Evolutionary conservation across 371 early-diverging fungal species (phyloP).

Genomic region (Capniomyces stellatus): DNA sequence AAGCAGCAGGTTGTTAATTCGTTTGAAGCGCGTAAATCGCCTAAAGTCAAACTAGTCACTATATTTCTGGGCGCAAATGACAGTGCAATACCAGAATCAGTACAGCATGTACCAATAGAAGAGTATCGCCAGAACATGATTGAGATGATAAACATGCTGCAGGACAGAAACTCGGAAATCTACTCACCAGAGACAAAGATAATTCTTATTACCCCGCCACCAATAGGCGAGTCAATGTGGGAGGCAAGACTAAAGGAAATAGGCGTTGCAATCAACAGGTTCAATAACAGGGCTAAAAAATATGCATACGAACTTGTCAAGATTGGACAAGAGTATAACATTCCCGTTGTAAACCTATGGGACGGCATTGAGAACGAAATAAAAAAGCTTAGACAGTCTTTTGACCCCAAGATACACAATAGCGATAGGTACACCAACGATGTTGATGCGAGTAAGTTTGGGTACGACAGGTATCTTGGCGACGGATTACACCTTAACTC

Average conservation of each 20-base stretch:
- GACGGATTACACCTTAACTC: constrained; percentile 18
- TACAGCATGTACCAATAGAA: constrained; percentile 45
- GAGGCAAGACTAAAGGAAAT: constrained; percentile 1
- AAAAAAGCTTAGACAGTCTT: not conserved
- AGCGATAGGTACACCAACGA: not conserved
- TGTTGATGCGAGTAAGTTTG: not conserved
- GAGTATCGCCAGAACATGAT: constrained; percentile 37
- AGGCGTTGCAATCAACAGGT: constrained; percentile 25
- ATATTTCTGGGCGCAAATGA: constrained; percentile 80
- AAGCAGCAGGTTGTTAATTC: not conserved
- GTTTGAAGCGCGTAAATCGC: not conserved
- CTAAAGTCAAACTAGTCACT: constrained; percentile 36
- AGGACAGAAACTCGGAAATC: constrained; percentile 24
- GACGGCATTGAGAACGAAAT: constrained; percentile 13
- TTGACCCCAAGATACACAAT: no score
- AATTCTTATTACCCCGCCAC: constrained; percentile 59
- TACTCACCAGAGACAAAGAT: constrained; percentile 36
- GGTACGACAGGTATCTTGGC: constrained; percentile 8
- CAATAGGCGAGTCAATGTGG: constrained; percentile 41
- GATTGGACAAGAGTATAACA: constrained; percentile 25
- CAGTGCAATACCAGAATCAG: constrained; percentile 22
- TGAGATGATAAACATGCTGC: constrained; percentile 32
- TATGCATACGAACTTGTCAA: constrained; percentile 40
- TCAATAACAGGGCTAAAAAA: constrained; percentile 19
- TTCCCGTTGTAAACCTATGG: constrained; percentile 43